These are phyloP conservation scores for Termitomyces sp. DNA, from an alignment of 1,284 basidiomycete species.

Conservation along the genomic window DNA sequence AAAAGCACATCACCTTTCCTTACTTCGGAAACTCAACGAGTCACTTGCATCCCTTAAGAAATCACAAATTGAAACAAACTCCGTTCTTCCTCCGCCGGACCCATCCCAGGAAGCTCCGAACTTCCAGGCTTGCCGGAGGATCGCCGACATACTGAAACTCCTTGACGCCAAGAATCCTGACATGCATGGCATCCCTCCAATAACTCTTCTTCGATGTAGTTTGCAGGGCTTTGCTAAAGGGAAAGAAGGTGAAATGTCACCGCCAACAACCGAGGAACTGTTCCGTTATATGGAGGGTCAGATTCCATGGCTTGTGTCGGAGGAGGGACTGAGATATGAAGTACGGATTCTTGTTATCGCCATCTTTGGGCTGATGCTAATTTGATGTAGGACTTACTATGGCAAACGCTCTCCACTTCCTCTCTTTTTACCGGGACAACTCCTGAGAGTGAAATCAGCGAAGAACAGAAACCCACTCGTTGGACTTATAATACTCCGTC, in stretches of 20 bases:
- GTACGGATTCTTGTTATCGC: constrained; percentile 26
- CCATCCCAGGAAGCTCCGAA: constrained; percentile 42
- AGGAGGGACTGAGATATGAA: constrained; percentile 47
- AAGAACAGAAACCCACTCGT: constrained; percentile 26
- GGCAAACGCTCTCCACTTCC: constrained; percentile 52
- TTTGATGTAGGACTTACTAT: constrained; percentile 44
- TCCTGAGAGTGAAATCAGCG: constrained; percentile 15
- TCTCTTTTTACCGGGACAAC: constrained; percentile 40
- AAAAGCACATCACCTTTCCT: constrained; percentile 49
- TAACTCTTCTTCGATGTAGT: constrained; percentile 58
- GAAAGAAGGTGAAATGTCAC: constrained; percentile 28
- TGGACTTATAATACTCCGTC: constrained; percentile 52
- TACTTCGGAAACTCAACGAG: constrained; percentile 47
- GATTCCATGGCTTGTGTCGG: constrained; percentile 49
- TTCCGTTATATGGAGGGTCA: constrained; percentile 52
- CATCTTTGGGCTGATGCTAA: constrained; percentile 4
- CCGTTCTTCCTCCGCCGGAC: constrained; percentile 48
- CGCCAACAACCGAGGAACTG: constrained; percentile 51
- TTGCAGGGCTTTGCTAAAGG: constrained; percentile 43
- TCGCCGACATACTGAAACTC: constrained; percentile 41
- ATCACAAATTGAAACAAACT: constrained; percentile 46
- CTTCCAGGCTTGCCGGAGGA: constrained; percentile 40
- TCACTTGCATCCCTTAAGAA: constrained; percentile 50
- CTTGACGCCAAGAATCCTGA: constrained; percentile 26
- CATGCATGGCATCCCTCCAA: constrained; percentile 36